Evolutionary conservation across 2,329 filamentous ascomycete genomes (phyloP).

Genomic region (Trichoderma sp.): DNA sequence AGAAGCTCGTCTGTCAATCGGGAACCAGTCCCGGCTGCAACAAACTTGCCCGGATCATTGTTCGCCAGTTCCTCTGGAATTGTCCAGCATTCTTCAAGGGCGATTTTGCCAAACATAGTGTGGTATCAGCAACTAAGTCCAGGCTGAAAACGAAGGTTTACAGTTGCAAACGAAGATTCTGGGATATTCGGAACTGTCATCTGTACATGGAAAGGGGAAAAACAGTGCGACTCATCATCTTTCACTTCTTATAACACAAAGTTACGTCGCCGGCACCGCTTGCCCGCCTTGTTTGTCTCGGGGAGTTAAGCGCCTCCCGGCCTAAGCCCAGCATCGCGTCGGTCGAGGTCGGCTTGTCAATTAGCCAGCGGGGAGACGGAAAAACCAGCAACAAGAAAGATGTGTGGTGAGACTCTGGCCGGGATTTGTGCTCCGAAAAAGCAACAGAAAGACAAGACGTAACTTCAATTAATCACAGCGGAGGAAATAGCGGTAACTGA

Average conservation of each 20-base stretch:
- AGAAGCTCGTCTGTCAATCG: constrained; percentile 48
- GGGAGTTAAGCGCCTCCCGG: constrained; percentile 21
- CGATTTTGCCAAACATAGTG: constrained; percentile 62
- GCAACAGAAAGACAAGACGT: too few relatives aligned
- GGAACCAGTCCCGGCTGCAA: constrained; percentile 34
- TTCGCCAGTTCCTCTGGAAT: constrained; percentile 59
- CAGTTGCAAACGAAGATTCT: too few relatives aligned
- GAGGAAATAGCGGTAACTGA: too few relatives aligned
- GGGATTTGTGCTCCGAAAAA: too few relatives aligned
- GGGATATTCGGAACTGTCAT: background rate
- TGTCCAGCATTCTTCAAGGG: constrained; percentile 62
- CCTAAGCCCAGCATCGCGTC: background rate
- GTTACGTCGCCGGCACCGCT: background rate
- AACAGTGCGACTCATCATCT: background rate
- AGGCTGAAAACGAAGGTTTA: too few relatives aligned
- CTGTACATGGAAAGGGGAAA: background rate
- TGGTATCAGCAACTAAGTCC: background rate
- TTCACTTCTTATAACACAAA: background rate
- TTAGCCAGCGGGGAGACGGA: background rate
- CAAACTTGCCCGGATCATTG: constrained; percentile 60
- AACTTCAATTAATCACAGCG: too few relatives aligned
- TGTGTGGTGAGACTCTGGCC: background rate
- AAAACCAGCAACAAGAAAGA: too few relatives aligned
- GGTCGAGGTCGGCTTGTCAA: background rate
- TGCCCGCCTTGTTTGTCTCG: background rate